Evolutionary conservation across 2,329 filamentous ascomycete genomes (phyloP), one percentile per base, ranked within the genome.

Genomic region (Microsporum audouinii): DNA sequence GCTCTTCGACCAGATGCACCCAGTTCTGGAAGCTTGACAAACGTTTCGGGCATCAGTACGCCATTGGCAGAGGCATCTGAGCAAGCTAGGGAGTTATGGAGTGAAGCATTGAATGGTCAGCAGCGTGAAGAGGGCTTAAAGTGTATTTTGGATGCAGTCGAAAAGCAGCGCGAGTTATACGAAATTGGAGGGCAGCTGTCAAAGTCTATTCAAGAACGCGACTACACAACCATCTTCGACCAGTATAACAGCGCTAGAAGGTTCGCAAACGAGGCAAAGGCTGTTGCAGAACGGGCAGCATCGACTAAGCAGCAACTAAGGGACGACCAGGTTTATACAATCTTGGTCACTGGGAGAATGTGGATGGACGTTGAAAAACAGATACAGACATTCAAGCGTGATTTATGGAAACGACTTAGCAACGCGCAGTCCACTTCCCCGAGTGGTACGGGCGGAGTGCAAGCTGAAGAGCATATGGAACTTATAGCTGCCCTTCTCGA

Each of bases 71-170:
- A 97, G 68, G 89, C 95, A 8, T 90, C 89, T 0, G 88, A 91
- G 63, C 96, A 96, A 73, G 94, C 92, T 0, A 91, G 97, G 73
- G 94, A 99, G 69, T 88, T 99, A 6, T 99, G 95, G 91, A 94
- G 94, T 0, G 94, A 94, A 1, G 92, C 94, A 0, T 75, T 99
- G 41, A 90, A 91, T 43, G 94, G 94, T 2, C 85, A 89, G 33
- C 91, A 97, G 68, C 91, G 92, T 70, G 94, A 97, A 69, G 88
- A 91, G 70, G 87, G 87, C 64, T 79, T 99, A 60, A 95, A 91
- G 72, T 81, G 84, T 0, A 84, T 96, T 6, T 80, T 91, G 27
- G 81, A 82, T 6, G 85, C 87, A 12, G 80, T 99, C 56, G 88
- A 94, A 64, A 85, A 85, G 64, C 88, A 94, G 71, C 87, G 86